Evolutionary conservation across 1,284 basidiomycete species (phyloP).

Genomic region (Boletus smithii): DNA sequence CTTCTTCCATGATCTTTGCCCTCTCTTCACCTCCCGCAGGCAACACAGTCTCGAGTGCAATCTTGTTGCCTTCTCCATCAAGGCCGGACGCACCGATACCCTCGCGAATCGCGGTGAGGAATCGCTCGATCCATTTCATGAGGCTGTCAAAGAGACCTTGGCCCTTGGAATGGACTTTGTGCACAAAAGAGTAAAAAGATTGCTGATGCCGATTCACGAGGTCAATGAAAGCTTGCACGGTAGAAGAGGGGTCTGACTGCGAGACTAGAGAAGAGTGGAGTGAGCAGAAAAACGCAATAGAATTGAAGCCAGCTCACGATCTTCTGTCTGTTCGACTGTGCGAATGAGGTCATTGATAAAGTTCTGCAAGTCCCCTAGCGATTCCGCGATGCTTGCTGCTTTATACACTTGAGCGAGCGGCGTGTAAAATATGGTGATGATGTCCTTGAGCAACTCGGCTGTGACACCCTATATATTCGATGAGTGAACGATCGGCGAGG

Average conservation of each 20-base stretch:
- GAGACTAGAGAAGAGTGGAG: slow-evolving; percentile 49
- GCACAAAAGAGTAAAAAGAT: slow-evolving; percentile 94
- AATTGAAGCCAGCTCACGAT: slow-evolving; percentile 54
- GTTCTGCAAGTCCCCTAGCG: slow-evolving; percentile 85
- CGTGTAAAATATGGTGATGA: slow-evolving; percentile 98
- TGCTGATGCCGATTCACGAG: slow-evolving; percentile 94
- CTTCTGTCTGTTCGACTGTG: slow-evolving; percentile 91
- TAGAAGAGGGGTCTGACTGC: slow-evolving; percentile 79
- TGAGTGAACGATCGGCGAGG: slow-evolving; percentile 5
- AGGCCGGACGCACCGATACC: slow-evolving; percentile 60
- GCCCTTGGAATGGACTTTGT: slow-evolving; percentile 98
- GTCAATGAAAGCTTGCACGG: slow-evolving; percentile 93
- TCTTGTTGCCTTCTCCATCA: slow-evolving; percentile 17
- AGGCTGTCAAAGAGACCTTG: slow-evolving; percentile 91
- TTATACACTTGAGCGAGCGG: slow-evolving; percentile 98
- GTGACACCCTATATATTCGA: slow-evolving; percentile 72
- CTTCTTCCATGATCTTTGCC: slow-evolving; percentile 72
- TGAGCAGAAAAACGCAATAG: slow-evolving; percentile 8
- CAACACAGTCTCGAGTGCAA: slow-evolving; percentile 84
- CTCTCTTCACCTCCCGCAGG: slow-evolving; percentile 79
- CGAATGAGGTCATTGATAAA: slow-evolving; percentile 96
- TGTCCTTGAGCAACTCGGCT: slow-evolving; percentile 94
- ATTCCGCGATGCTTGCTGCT: slow-evolving; percentile 96
- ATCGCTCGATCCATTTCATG: slow-evolving; percentile 97
- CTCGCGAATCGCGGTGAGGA: slow-evolving; percentile 89